Evolutionary conservation across 352 stramenopile species (phyloP).

Genomic region (Phytopythium aichiense): DNA sequence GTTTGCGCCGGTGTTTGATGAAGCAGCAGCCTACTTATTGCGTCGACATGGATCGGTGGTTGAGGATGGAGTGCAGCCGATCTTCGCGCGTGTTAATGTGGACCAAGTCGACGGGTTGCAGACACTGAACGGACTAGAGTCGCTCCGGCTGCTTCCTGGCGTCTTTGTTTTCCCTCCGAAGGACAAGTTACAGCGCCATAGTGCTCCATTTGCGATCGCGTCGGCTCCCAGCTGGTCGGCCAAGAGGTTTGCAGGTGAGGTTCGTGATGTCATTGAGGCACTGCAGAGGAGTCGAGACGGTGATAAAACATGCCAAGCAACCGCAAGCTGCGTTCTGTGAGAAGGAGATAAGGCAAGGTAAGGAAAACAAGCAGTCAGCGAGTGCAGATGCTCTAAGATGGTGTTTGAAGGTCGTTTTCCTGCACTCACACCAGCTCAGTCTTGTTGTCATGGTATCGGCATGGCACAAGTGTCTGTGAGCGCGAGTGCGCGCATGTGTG

Average conservation of each 20-base stretch:
- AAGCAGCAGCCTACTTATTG: slow-evolving; percentile 2
- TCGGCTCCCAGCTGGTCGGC: neutral
- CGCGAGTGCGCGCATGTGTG: too few relatives aligned
- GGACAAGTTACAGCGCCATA: neutral
- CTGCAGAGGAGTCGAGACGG: neutral
- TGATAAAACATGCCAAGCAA: too few relatives aligned
- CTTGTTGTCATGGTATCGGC: too few relatives aligned
- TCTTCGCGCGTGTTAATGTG: slow-evolving; percentile 16
- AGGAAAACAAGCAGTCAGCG: too few relatives aligned
- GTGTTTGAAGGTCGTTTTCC: too few relatives aligned
- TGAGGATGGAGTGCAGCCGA: neutral
- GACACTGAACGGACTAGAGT: neutral
- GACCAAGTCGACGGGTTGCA: slow-evolving; percentile 13
- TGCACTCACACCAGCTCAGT: too few relatives aligned
- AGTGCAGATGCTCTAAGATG: too few relatives aligned
- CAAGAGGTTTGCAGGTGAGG: neutral
- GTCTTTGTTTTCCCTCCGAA: neutral
- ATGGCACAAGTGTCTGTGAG: too few relatives aligned
- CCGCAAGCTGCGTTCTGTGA: too few relatives aligned
- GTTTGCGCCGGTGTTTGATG: slow-evolving; percentile 14
- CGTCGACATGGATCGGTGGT: neutral
- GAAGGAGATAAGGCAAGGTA: too few relatives aligned
- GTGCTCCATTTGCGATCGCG: too few relatives aligned
- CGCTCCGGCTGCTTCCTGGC: neutral
- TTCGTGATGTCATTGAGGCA: neutral